Conservation (phyloP, 306 rosid species). For the Prunus armeniaca region DNA sequence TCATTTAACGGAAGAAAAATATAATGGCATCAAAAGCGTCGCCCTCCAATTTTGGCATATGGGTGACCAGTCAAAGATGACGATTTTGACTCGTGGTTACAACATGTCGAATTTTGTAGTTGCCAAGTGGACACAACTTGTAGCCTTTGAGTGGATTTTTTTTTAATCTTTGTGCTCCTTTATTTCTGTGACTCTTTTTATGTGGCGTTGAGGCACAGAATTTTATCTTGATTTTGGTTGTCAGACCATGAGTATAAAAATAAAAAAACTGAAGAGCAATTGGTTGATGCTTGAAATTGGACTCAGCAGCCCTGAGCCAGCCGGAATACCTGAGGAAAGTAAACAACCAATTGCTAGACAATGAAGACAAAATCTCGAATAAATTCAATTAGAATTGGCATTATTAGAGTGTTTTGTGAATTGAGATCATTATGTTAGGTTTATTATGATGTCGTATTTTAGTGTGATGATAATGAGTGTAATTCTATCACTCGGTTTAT, state of each 20-base stretch:
- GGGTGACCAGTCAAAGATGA: constrained; percentile 17
- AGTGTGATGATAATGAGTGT: too few relatives aligned
- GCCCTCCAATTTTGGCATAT: not conserved
- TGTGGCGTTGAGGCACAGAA: not conserved
- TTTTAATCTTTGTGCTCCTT: not conserved
- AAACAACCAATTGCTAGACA: not conserved
- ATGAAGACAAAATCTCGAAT: not conserved
- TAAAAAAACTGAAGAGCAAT: not conserved
- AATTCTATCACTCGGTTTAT: too few relatives aligned
- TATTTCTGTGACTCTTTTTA: not conserved
- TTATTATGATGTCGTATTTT: too few relatives aligned
- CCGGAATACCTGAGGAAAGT: not conserved
- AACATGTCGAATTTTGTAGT: not conserved
- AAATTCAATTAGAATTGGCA: not conserved
- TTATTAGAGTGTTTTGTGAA: too few relatives aligned
- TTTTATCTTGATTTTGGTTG: constrained; percentile 3
- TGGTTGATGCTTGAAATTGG: not conserved
- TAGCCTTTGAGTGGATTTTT: not conserved
- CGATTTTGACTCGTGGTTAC: constrained; percentile 29
- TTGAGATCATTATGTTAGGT: too few relatives aligned
- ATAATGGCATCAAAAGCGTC: not conserved
- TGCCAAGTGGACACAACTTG: not conserved
- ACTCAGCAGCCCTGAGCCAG: not conserved
- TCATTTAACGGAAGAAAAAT: not conserved
- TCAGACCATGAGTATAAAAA: not conserved